These are phyloP conservation scores for Sugiyamaella valdiviana DNA, from an alignment of 805 yeast genomes.

Conservation along the genomic window DNA sequence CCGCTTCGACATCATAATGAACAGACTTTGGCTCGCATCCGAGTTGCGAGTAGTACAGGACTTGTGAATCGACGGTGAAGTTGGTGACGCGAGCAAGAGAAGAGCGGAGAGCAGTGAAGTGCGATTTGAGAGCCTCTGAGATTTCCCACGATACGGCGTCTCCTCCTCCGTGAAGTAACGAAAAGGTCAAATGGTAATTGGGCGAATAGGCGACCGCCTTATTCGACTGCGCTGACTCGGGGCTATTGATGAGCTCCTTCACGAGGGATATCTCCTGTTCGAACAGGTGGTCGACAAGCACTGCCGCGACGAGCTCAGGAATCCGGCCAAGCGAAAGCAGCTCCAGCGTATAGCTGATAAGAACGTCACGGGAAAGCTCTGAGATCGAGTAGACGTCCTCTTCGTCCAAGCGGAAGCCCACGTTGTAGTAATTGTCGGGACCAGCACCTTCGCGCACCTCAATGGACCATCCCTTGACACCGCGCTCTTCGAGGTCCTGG, in stretches of 20 bases:
- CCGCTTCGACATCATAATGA: conserved; percentile 14
- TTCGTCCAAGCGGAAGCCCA: conserved; percentile 34
- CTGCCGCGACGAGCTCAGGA: conserved; percentile 55
- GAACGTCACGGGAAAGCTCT: conserved; percentile 36
- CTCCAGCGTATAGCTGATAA: conserved; percentile 37
- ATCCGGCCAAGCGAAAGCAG: conserved; percentile 51
- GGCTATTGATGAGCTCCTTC: conserved; percentile 14
- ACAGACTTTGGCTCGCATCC: conserved; percentile 10
- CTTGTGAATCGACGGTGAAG: conserved; percentile 72
- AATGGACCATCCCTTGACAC: conserved; percentile 28
- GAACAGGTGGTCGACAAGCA: conserved; percentile 43
- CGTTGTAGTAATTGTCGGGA: conserved; percentile 33
- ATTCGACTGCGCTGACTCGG: conserved; percentile 20
- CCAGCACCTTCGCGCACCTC: conserved; percentile 22
- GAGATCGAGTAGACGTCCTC: conserved; percentile 43
- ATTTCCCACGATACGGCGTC: conserved; percentile 69
- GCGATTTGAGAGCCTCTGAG: conserved; percentile 42
- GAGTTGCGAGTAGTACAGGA: conserved; percentile 56
- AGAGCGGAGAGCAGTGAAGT: conserved; percentile 51
- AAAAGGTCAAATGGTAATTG: conserved; percentile 66
- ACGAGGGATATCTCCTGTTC: conserved; percentile 36
- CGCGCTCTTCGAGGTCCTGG: conserved; percentile 31
- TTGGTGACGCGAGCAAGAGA: conserved; percentile 53
- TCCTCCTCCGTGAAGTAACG: conserved; percentile 57
- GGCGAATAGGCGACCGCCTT: conserved; percentile 54